phyloP scores from a whole-genome alignment of 805 yeast genomes.

The Saturnispora quitensis region DNA sequence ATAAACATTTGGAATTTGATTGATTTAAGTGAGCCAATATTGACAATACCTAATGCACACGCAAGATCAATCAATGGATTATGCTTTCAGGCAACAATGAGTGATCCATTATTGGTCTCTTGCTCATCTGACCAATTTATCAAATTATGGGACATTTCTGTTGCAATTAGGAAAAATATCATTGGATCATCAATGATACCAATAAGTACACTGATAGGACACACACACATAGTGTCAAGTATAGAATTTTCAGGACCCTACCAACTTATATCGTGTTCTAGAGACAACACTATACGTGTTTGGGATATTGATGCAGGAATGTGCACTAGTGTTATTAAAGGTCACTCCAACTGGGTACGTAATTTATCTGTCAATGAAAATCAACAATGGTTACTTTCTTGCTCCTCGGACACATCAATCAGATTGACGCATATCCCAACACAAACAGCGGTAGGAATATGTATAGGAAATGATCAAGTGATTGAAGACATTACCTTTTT shows the following conservation, averaged over 20 bases:
- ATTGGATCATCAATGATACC: conserved; percentile 18
- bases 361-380: conserved; percentile 31
- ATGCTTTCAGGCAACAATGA: conserved; percentile 42
- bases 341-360: conserved; percentile 88
- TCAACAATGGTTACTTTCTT: conserved; percentile 56
- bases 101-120: conserved; percentile 29
- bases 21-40: conserved; percentile 53
- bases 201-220: conserved; percentile 64
- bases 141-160: conserved; percentile 58
- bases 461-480: conserved; percentile 77
- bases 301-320: conserved; percentile 68
- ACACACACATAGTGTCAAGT: conserved; percentile 75
- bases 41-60: conserved; percentile 59
- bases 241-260: conserved; percentile 42
- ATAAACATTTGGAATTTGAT: conserved; percentile 61
- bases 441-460: conserved; percentile 57
- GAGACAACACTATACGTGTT: conserved; percentile 50
- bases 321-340: conserved; percentile 55
- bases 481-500: conserved; percentile 65
- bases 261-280: conserved; percentile 49
- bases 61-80: conserved; percentile 56
- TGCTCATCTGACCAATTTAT: conserved; percentile 46
- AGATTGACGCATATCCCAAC: conserved; percentile 56
- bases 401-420: conserved; percentile 71
- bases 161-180: conserved; percentile 2